Conservation (phyloP, 306 rosid species). For the Purshia tridentata region DNA sequence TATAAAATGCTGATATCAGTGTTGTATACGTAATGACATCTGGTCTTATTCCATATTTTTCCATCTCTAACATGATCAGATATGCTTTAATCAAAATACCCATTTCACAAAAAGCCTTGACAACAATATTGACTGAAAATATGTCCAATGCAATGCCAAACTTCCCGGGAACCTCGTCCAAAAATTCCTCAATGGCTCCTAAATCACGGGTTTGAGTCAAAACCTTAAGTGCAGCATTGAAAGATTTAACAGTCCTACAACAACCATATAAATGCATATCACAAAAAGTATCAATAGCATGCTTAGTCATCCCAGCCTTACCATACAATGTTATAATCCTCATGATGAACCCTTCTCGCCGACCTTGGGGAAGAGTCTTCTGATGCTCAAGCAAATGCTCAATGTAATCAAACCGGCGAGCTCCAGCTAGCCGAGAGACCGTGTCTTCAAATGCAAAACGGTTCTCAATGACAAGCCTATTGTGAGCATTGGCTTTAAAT, state of each 20-base stretch:
- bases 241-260: slow-evolving; percentile 66
- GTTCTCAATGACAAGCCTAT: slow-evolving; percentile 53
- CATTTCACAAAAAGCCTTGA: slow-evolving; percentile 58
- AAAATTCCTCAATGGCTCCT: slow-evolving; percentile 33
- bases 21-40: slow-evolving; percentile 74
- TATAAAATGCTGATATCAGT: slow-evolving; percentile 61
- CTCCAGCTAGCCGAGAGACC: slow-evolving; percentile 66
- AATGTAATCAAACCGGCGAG: slow-evolving; percentile 65
- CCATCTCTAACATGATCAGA: slow-evolving; percentile 51
- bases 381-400: slow-evolving; percentile 67
- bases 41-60: slow-evolving; percentile 51
- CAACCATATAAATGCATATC: slow-evolving; percentile 53
- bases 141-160: slow-evolving; percentile 49
- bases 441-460: slow-evolving; percentile 70
- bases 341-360: slow-evolving; percentile 69
- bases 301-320: slow-evolving; percentile 63
- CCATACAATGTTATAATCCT: slow-evolving; percentile 69
- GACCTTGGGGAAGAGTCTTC: slow-evolving; percentile 65
- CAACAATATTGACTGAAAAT: slow-evolving; percentile 52
- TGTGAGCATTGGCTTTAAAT: slow-evolving; percentile 66
- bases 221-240: slow-evolving; percentile 64
- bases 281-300: slow-evolving; percentile 60
- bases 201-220: slow-evolving; percentile 43
- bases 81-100: slow-evolving; percentile 46
- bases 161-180: slow-evolving; percentile 20